Percentiles rank a stretch among this genome's conserved stretches.
These are phyloP conservation scores for Aspergillus fischeri DNA, from an alignment of 2,329 filamentous ascomycete genomes.

Conservation along the genomic window DNA sequence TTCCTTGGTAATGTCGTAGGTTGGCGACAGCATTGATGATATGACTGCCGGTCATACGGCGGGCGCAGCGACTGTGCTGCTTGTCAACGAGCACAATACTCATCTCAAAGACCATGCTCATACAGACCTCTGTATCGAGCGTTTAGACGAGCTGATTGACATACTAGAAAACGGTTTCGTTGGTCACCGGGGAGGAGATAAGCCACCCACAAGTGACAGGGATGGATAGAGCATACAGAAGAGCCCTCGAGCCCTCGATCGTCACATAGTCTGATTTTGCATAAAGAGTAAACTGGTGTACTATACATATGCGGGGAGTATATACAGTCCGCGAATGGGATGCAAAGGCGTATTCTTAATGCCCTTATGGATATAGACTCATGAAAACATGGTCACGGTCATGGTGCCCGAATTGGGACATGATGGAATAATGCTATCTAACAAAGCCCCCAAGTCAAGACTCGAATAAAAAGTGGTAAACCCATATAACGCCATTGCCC, in stretches of 20 bases:
- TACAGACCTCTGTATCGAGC: constrained; percentile 69
- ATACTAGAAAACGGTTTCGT: constrained; percentile 73
- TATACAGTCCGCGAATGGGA: not conserved
- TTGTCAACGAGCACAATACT: constrained; percentile 77
- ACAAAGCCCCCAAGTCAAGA: not conserved
- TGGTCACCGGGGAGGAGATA: constrained; percentile 36
- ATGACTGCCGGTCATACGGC: constrained; percentile 81
- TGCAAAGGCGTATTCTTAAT: not conserved
- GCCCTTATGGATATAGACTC: not conserved
- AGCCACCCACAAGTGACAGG: constrained; percentile 8
- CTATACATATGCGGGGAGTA: not conserved
- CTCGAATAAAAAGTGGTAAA: not conserved
- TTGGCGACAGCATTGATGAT: constrained; percentile 81
- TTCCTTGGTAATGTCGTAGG: constrained; percentile 25
- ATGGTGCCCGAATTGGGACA: not conserved
- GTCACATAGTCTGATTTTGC: not conserved
- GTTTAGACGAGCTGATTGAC: constrained; percentile 70
- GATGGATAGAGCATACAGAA: not conserved
- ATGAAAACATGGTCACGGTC: not conserved
- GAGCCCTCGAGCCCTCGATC: too few species aligned
- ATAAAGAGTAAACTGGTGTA: not conserved
- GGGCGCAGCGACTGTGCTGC: constrained; percentile 83
- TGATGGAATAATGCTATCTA: not conserved
- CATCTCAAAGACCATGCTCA: constrained; percentile 66
- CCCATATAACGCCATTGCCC: not conserved